Evolutionary conservation across 257 asterid species (phyloP).

Genomic region (Gentiana straminea): DNA sequence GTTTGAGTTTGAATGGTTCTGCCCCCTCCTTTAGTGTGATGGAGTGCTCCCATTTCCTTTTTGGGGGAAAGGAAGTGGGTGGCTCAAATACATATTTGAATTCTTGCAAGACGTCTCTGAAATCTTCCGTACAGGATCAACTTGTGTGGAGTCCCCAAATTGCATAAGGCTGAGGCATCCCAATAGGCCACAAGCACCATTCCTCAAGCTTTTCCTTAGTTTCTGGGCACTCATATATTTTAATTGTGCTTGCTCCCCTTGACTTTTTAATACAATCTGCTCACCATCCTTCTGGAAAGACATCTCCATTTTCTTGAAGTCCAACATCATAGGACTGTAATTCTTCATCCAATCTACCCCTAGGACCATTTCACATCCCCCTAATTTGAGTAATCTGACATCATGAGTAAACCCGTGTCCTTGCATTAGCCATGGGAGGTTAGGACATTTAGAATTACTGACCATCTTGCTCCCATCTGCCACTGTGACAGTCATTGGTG

Average conservation of each 20-base stretch:
- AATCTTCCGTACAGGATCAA: not conserved
- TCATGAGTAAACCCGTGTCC: not conserved
- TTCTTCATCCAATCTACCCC: not conserved
- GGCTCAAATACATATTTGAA: not conserved
- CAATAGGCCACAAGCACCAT: too few species aligned
- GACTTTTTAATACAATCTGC: not conserved
- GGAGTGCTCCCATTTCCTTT: not conserved
- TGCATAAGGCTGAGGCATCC: too few species aligned
- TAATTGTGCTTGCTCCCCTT: not conserved
- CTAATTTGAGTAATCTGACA: not conserved
- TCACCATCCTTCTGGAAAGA: not conserved
- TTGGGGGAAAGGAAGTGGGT: not conserved
- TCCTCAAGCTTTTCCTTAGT: too few species aligned
- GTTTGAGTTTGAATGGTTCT: not conserved
- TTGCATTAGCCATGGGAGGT: not conserved
- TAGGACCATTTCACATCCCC: not conserved
- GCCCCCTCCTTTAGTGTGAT: not conserved
- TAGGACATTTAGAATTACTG: not conserved
- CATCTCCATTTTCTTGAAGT: not conserved
- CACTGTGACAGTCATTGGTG: not conserved
- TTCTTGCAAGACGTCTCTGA: not conserved
- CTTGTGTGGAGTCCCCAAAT: too few species aligned
- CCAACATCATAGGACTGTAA: not conserved
- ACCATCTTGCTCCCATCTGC: conserved; percentile 2
- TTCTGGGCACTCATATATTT: too few species aligned